These are phyloP conservation scores for Chalara sp. DNA, from an alignment of 2,329 filamentous ascomycete species.

Conservation along the genomic window DNA sequence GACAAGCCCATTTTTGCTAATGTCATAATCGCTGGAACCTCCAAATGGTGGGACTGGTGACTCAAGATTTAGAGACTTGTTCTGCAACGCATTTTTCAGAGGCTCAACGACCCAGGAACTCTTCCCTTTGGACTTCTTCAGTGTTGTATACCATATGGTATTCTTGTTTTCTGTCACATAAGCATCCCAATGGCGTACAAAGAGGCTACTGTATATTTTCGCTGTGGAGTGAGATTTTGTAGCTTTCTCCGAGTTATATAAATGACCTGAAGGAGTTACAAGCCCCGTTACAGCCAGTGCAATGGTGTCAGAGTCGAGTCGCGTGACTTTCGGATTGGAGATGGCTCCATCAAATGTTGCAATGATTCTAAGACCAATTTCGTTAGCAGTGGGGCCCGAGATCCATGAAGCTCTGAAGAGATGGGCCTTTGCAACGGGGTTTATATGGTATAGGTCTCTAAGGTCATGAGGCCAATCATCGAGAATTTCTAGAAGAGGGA, in stretches of 20 bases:
- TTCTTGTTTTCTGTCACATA: slow-evolving; percentile 64
- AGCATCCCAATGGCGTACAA: slow-evolving; percentile 78
- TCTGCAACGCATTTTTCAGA: slow-evolving; percentile 55
- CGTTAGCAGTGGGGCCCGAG: slow-evolving; percentile 1
- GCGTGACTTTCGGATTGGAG: slow-evolving; percentile 52
- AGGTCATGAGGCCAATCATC: too few relatives aligned
- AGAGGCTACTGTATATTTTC: slow-evolving; percentile 67
- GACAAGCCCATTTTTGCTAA: slow-evolving; percentile 56
- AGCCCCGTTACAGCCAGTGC: slow-evolving; percentile 55
- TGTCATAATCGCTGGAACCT: slow-evolving; percentile 73
- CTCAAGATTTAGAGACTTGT: slow-evolving; percentile 40
- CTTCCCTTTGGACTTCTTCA: slow-evolving; percentile 34
- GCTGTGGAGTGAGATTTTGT: slow-evolving; percentile 56
- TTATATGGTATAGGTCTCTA: too few relatives aligned
- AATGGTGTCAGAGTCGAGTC: slow-evolving; percentile 41
- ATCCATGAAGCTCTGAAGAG: too few relatives aligned
- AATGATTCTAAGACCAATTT: slow-evolving; percentile 37
- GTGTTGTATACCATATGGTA: slow-evolving; percentile 64
- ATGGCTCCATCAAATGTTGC: slow-evolving; percentile 43
- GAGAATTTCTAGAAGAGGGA: too few relatives aligned
- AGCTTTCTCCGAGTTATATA: slow-evolving; percentile 59
- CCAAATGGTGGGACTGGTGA: slow-evolving; percentile 74
- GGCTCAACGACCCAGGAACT: slow-evolving; percentile 32
- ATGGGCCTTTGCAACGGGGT: too few relatives aligned
- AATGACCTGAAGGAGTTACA: slow-evolving; percentile 59